A percentile compares a stretch with the other conserved stretches of the same genome.
Evolutionary conservation across 2,329 filamentous ascomycete genomes (phyloP).

Genomic region (Trichothecium roseum): DNA sequence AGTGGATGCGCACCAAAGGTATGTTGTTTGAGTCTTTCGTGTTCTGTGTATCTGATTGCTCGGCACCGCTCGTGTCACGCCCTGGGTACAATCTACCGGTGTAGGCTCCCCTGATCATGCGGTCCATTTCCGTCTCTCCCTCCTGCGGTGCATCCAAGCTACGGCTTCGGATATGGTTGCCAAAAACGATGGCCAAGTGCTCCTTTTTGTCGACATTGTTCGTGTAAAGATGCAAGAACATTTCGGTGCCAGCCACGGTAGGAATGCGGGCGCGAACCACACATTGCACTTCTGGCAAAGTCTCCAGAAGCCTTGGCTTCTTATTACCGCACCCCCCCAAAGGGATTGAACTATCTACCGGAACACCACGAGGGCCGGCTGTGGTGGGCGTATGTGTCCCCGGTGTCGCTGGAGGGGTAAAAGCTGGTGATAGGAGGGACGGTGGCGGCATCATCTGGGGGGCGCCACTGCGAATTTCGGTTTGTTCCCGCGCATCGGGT

Average conservation of each 20-base stretch:
- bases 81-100: slow-evolving; percentile 80
- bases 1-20: slow-evolving; percentile 88
- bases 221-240: slow-evolving; percentile 92
- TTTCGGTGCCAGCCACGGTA: slow-evolving; percentile 82
- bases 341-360: slow-evolving; percentile 48
- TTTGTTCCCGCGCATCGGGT: slow-evolving; percentile 6
- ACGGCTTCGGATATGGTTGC: slow-evolving; percentile 66
- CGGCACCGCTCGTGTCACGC: slow-evolving; percentile 53
- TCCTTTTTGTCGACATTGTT: slow-evolving; percentile 94
- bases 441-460: slow-evolving; percentile 32
- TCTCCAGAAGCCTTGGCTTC: slow-evolving; percentile 61
- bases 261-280: slow-evolving; percentile 91
- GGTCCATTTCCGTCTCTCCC: slow-evolving; percentile 76
- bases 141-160: slow-evolving; percentile 60
- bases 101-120: slow-evolving; percentile 93
- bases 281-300: slow-evolving; percentile 79
- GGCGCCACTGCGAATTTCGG: slow-evolving; percentile 9
- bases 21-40: slow-evolving; percentile 5
- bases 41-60: slow-evolving; percentile 1
- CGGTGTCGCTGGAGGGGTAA: slow-evolving; percentile 61
- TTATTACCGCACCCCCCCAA: slow-evolving; percentile 51
- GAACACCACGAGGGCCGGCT: slow-evolving; percentile 38
- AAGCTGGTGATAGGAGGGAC: slow-evolving; percentile 78
- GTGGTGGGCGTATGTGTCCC: slow-evolving; percentile 41
- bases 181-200: slow-evolving; percentile 94